Evolutionary conservation across 176 grass and related monocot species (phyloP), one percentile per base, ranked within the genome.

Genomic region (Saccharum spontaneum): DNA sequence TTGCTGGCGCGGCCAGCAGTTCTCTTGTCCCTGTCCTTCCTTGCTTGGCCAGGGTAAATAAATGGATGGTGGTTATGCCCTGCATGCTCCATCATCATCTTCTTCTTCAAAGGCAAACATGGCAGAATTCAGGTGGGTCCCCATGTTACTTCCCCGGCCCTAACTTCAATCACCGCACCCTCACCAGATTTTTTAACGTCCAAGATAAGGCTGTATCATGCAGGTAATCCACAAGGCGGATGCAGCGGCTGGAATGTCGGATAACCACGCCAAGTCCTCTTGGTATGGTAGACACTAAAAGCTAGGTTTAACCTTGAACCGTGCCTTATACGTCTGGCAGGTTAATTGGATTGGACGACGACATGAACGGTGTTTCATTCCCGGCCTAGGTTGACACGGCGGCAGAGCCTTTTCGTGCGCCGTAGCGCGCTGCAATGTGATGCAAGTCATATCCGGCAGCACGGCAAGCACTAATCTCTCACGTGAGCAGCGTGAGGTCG

Each of bases 111-210:
- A 61, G 43, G 18, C 40, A 48, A 72, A 72, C 40, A 2, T 20
- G 40, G 52, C 64, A 63, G 15, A 26, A 3, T 7, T 6, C 61
- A 30, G 4, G 62, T 52, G 28, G 46, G 34, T 10, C 46, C 46
- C 49, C 36, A 1, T 36, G 22, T 0, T 63, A 63, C 60, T 63
- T 26, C 23, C 9, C 59, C 2, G 22, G n/a, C 22, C n/a, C 22
- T 59, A 49, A 50, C 41, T 36, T 36, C 34, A 36, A 33, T 33
- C 33, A 3, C 34, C 4, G 34, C 3, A 3, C 34, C 34, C 34
- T 4, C 34, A 4, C 66, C 20, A 7, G 14, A 50, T 77, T 77
- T 76, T 76, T 69, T 77, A 43, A 57, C 83, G 83, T 85, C 43
- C 77, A 80, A n/a, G 77, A 17, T 54, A 80, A 75, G 67, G 40